Conservation (phyloP, 331 rosid genomes). For the Acacia pycnantha region DNA sequence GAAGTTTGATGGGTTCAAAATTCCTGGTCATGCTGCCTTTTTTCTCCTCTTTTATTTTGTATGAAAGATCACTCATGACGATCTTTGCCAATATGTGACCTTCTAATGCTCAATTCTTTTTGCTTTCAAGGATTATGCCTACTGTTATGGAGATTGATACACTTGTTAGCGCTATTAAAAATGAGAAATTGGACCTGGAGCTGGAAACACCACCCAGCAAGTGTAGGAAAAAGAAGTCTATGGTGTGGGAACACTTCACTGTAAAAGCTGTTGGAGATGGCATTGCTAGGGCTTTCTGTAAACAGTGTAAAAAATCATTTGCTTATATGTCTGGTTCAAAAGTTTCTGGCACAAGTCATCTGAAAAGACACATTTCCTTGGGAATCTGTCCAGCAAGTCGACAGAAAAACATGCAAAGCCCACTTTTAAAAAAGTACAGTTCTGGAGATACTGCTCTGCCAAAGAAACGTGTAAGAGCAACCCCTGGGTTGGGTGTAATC, state of each 20-base stretch:
- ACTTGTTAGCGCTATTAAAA: slow-evolving; percentile 28
- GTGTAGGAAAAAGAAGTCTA: slow-evolving; percentile 76
- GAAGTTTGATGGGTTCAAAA: neutral
- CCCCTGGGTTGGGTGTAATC: slow-evolving; percentile 36
- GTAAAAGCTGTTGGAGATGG: slow-evolving; percentile 56
- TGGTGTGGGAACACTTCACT: slow-evolving; percentile 90
- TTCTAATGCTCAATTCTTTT: slow-evolving; percentile 15
- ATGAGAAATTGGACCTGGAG: slow-evolving; percentile 33
- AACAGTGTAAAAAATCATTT: slow-evolving; percentile 71
- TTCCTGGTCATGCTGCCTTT: neutral
- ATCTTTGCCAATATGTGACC: neutral
- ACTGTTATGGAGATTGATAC: slow-evolving; percentile 42
- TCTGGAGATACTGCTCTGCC: slow-evolving; percentile 40
- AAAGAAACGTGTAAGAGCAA: slow-evolving; percentile 49
- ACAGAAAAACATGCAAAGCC: slow-evolving; percentile 43
- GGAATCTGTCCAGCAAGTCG: slow-evolving; percentile 74
- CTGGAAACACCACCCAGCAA: slow-evolving; percentile 44
- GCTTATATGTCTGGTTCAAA: slow-evolving; percentile 79
- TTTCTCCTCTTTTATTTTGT: neutral
- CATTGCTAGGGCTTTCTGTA: slow-evolving; percentile 69
- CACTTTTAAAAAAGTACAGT: slow-evolving; percentile 15
- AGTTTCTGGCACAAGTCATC: slow-evolving; percentile 92
- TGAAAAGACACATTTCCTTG: slow-evolving; percentile 71
- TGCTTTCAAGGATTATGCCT: slow-evolving; percentile 35
- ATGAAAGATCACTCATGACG: neutral